phyloP scores from a whole-genome alignment of 768 basidiomycete species.

The Wakefieldia striispora region DNA sequence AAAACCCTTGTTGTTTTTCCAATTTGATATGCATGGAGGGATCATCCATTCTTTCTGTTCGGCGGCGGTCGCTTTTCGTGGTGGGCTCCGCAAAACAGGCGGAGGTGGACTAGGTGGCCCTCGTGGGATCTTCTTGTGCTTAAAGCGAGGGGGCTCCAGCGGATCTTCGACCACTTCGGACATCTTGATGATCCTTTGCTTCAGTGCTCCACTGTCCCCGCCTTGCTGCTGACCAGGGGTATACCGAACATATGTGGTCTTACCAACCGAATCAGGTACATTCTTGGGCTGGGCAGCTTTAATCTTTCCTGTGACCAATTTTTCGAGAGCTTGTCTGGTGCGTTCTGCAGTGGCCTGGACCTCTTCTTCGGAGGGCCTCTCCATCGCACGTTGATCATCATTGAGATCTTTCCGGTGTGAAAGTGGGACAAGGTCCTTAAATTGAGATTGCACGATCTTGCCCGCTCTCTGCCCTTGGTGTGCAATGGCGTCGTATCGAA shows the following conservation, averaged over 20 bases:
- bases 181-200: constrained; percentile 99
- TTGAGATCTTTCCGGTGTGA: constrained; percentile 84
- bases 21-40: constrained; percentile 98
- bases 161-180: constrained; percentile 97
- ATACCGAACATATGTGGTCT: constrained; percentile 91
- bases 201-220: constrained; percentile 52
- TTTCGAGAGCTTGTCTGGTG: constrained; percentile 89
- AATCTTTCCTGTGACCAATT: constrained; percentile 92
- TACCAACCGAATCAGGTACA: constrained; percentile 80
- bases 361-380: constrained; percentile 91
- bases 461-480: constrained; percentile 89
- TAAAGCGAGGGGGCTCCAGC: constrained; percentile 94
- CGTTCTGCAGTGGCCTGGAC: constrained; percentile 89
- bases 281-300: constrained; percentile 98
- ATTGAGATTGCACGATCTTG: constrained; percentile 89
- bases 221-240: constrained; percentile 90
- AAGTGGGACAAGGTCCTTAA: constrained; percentile 96
- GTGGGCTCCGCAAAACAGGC: constrained; percentile 92
- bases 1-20: constrained; percentile 99
- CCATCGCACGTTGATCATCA: constrained; percentile 73
- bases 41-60: constrained; percentile 99
- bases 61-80: constrained; percentile 91
- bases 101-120: constrained; percentile 97
- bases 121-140: constrained; percentile 97
- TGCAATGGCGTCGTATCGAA: constrained; percentile 96